A percentile compares a stretch with the other conserved stretches of the same genome.
Conservation (phyloP, 164 flowering plant genomes). For the Annona cherimola region DNA sequence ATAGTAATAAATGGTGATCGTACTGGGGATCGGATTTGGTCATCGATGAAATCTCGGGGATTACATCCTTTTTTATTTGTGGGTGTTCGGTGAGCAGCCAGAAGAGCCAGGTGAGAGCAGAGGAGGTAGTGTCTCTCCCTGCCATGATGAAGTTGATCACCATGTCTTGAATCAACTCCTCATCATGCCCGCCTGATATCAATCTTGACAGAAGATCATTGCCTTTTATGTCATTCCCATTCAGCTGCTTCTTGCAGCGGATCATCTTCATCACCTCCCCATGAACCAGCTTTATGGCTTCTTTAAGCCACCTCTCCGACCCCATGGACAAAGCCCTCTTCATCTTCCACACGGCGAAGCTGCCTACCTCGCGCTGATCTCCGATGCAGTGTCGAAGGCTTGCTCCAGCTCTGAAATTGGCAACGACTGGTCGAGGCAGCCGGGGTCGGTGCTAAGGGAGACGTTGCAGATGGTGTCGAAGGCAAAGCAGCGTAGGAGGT, state of each 20-base stretch:
- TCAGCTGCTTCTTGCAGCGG: constrained; percentile 18
- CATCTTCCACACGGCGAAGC: constrained; percentile 46
- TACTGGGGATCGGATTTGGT: background rate
- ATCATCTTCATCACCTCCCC: constrained; percentile 36
- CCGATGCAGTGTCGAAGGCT: constrained; percentile 62
- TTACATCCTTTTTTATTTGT: constrained; percentile 16
- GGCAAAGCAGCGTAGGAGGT: constrained; percentile 45
- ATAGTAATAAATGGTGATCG: too few relatives aligned
- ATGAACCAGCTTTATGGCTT: constrained; percentile 34
- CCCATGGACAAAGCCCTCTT: constrained; percentile 48
- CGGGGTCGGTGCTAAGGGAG: constrained; percentile 49
- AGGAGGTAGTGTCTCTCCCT: constrained; percentile 74
- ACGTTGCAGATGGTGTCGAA: constrained; percentile 59
- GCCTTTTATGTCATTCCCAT: too few relatives aligned
- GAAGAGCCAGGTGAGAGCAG: constrained; percentile 81
- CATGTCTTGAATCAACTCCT: constrained; percentile 52
- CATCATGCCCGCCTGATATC: constrained; percentile 39
- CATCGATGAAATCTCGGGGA: constrained; percentile 17
- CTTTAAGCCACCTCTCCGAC: constrained; percentile 43
- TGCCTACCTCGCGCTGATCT: constrained; percentile 46
- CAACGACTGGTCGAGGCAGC: constrained; percentile 32
- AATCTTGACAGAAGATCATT: constrained; percentile 49
- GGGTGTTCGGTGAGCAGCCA: constrained; percentile 17
- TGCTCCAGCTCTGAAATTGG: constrained; percentile 29
- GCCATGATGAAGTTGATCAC: constrained; percentile 78